A percentile compares a stretch with the other conserved stretches of the same genome.
Conservation (phyloP, 176 grass and related monocot genomes). For the Oryza glumipatula region DNA sequence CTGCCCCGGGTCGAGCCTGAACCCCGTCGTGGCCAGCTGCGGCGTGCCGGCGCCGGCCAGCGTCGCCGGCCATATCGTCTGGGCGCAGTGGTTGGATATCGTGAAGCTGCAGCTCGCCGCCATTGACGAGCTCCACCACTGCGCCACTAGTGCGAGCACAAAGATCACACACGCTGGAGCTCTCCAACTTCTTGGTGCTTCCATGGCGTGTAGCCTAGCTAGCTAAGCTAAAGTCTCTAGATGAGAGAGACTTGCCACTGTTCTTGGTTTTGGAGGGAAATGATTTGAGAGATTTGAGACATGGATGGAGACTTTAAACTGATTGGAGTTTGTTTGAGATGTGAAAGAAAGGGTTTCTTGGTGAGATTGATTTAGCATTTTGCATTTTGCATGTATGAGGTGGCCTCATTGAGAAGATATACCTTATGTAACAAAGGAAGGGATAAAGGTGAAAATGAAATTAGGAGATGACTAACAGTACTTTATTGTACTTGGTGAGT, state of each 20-base stretch:
- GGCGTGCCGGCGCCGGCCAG: conserved; percentile 81
- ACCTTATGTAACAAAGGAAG: conserved; percentile 64
- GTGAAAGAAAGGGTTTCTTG: conserved; percentile 43
- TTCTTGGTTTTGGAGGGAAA: conserved; percentile 12
- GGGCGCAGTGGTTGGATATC: conserved; percentile 72
- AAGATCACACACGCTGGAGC: conserved; percentile 31
- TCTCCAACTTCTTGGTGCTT: conserved; percentile 30
- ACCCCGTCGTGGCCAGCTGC: conserved; percentile 72
- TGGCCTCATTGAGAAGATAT: conserved; percentile 78
- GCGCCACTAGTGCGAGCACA: conserved; percentile 21
- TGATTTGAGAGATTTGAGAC: conserved; percentile 33
- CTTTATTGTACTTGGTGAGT: background rate
- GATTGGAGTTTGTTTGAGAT: conserved; percentile 18
- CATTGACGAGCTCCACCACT: conserved; percentile 41
- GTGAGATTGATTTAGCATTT: conserved; percentile 65
- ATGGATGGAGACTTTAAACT: conserved; percentile 40
- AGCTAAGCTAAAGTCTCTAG: background rate
- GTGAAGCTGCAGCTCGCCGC: conserved; percentile 64
- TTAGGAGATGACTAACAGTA: conserved; percentile 5
- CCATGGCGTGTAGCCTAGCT: conserved; percentile 12
- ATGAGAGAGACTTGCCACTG: background rate
- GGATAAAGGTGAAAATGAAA: conserved; percentile 50
- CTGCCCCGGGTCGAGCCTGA: conserved; percentile 68
- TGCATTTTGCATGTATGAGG: conserved; percentile 59
- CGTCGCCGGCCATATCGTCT: conserved; percentile 85